Evolutionary conservation across 2,329 filamentous ascomycete species (phyloP).

Genomic region (Talaromyces sp.): DNA sequence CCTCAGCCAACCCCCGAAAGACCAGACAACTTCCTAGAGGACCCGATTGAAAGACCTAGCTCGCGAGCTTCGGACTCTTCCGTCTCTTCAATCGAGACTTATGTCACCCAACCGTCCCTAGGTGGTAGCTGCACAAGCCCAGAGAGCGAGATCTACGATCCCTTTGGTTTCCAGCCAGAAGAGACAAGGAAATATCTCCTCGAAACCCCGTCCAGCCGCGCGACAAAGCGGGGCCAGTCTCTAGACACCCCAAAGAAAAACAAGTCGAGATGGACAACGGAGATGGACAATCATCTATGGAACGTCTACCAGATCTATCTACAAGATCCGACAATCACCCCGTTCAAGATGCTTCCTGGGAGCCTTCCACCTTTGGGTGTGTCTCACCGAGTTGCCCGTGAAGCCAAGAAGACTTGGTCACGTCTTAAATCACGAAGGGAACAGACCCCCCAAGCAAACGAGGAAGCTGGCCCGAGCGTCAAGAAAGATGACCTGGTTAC

Average conservation of each 20-base stretch:
- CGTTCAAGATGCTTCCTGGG: slow-evolving; percentile 62
- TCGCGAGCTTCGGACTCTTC: slow-evolving; percentile 60
- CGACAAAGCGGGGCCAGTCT: slow-evolving; percentile 22
- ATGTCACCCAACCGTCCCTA: slow-evolving; percentile 52
- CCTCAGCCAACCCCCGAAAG: slow-evolving; percentile 26
- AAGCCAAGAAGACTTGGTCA: slow-evolving; percentile 58
- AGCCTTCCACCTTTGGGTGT: slow-evolving; percentile 60
- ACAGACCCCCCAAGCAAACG: background rate
- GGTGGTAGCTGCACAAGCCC: slow-evolving; percentile 58
- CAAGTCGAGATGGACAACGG: slow-evolving; percentile 49
- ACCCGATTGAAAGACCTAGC: slow-evolving; percentile 49
- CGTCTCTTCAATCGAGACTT: slow-evolving; percentile 54
- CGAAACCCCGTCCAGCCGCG: slow-evolving; percentile 34
- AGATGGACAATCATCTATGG: slow-evolving; percentile 64
- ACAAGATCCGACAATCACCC: slow-evolving; percentile 61
- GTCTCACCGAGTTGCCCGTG: slow-evolving; percentile 57
- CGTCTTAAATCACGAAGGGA: slow-evolving; percentile 34
- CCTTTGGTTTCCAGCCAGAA: slow-evolving; percentile 44
- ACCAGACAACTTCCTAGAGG: slow-evolving; percentile 26
- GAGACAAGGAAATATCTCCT: slow-evolving; percentile 30
- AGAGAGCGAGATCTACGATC: slow-evolving; percentile 54
- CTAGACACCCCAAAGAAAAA: slow-evolving; percentile 20
- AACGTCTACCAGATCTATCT: slow-evolving; percentile 61
- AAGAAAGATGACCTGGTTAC: slow-evolving; percentile 32
- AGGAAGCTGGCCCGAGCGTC: background rate